phyloP scores from a whole-genome alignment of 768 basidiomycete species.

The Lactarius tabidus region DNA sequence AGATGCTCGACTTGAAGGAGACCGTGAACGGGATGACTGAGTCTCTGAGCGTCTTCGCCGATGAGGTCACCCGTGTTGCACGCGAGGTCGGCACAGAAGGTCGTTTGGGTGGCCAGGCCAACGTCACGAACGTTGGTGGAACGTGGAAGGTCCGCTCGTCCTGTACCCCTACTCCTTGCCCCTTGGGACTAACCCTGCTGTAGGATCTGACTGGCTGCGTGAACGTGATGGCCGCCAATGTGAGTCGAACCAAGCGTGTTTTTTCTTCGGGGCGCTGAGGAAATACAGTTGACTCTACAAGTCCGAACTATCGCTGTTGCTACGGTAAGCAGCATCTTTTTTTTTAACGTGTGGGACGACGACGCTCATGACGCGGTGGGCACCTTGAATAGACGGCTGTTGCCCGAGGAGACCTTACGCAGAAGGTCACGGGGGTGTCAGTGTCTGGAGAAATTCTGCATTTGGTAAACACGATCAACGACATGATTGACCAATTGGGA shows the following conservation, averaged over 20 bases:
- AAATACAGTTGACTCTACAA: conserved; percentile 75
- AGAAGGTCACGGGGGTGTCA: conserved; percentile 88
- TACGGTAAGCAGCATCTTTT: conserved; percentile 51
- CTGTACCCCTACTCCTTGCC: neutral
- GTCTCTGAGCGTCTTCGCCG: conserved; percentile 78
- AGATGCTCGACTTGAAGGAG: conserved; percentile 85
- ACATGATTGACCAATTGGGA: conserved; percentile 67
- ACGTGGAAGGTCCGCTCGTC: conserved; percentile 73
- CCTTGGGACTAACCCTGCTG: conserved; percentile 17
- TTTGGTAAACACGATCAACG: conserved; percentile 96
- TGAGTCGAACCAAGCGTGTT: conserved; percentile 36
- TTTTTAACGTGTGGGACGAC: conserved; percentile 5
- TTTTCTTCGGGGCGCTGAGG: conserved; percentile 3
- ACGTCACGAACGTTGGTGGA: conserved; percentile 90
- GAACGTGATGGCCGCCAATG: conserved; percentile 93
- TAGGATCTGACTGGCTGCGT: conserved; percentile 91
- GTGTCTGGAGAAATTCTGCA: conserved; percentile 96
- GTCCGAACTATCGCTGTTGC: conserved; percentile 91
- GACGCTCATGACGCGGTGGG: neutral
- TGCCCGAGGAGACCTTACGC: conserved; percentile 87
- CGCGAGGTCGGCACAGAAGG: conserved; percentile 98
- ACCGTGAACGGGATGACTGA: conserved; percentile 97
- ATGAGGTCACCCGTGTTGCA: conserved; percentile 82
- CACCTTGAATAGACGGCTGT: conserved; percentile 74
- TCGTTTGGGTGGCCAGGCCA: conserved; percentile 88